Evolutionary conservation across 1,139 yeast genomes (phyloP).

Genomic region (Yamadazyma atlantica): DNA sequence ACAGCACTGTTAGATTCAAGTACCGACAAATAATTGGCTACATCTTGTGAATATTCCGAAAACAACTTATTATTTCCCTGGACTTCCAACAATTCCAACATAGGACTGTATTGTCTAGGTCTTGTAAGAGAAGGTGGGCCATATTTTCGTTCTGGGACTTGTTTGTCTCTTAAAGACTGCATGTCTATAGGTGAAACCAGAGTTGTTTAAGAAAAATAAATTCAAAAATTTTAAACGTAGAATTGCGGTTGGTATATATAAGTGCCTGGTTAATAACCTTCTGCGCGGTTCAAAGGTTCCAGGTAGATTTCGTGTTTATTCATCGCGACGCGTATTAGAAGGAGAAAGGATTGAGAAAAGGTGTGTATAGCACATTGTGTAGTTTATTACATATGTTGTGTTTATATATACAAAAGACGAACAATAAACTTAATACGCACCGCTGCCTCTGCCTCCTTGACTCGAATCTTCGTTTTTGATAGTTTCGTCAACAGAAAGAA

Average conservation of each 20-base stretch:
- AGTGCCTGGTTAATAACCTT: neutral
- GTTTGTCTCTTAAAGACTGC: slow-evolving; percentile 5
- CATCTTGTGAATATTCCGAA: slow-evolving; percentile 40
- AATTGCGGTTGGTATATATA: slow-evolving; percentile 4
- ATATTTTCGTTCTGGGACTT: slow-evolving; percentile 17
- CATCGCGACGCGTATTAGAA: slow-evolving; percentile 11
- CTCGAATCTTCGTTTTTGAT: slow-evolving; percentile 72
- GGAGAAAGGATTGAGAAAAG: slow-evolving; percentile 1
- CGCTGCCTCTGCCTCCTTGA: slow-evolving; percentile 66
- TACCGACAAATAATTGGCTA: slow-evolving; percentile 26
- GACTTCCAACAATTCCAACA: slow-evolving; percentile 48
- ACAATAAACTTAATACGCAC: slow-evolving; percentile 31
- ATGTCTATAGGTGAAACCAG: slow-evolving; percentile 1
- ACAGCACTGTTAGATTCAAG: slow-evolving; percentile 37
- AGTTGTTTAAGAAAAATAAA: slow-evolving; percentile 1
- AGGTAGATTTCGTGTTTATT: slow-evolving; percentile 7
- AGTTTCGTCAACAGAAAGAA: slow-evolving; percentile 93
- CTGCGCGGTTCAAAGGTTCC: slow-evolving; percentile 7
- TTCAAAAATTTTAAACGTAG: slow-evolving; percentile 1
- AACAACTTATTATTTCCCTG: slow-evolving; percentile 42
- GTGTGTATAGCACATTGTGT: neutral
- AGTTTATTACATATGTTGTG: slow-evolving; percentile 1
- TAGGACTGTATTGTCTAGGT: slow-evolving; percentile 39
- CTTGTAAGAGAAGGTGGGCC: slow-evolving; percentile 48
- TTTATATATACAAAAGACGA: slow-evolving; percentile 1